A percentile compares a stretch with the other conserved stretches of the same genome.
These are phyloP conservation scores for Psilocybe subaeruginosa DNA, from an alignment of 768 basidiomycete genomes.

Conservation along the genomic window DNA sequence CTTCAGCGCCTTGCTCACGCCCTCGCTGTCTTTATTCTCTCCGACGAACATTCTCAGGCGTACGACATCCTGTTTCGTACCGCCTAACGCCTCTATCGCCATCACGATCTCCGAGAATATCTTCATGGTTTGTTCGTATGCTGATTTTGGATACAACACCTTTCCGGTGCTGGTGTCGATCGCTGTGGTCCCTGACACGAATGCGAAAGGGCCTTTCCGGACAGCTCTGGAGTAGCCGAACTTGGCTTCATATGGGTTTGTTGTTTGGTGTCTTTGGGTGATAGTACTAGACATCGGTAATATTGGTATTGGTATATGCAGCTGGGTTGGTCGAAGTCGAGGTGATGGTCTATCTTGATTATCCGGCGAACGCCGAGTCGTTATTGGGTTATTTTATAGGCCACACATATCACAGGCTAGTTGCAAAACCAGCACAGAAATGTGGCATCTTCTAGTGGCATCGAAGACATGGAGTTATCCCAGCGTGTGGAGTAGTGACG, in stretches of 20 bases:
- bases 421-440: too few relatives aligned
- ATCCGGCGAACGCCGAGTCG: not conserved
- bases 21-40: constrained; percentile 38
- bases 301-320: not conserved
- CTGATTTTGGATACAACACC: constrained; percentile 45
- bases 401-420: not conserved
- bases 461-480: too few relatives aligned
- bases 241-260: constrained; percentile 51
- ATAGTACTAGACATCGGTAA: not conserved
- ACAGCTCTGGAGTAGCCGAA: constrained; percentile 58
- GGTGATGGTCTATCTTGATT: not conserved
- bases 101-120: constrained; percentile 48
- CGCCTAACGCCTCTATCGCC: constrained; percentile 47
- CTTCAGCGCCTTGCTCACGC: constrained; percentile 42
- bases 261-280: constrained; percentile 13
- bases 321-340: too few relatives aligned
- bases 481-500: not conserved
- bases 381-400: not conserved
- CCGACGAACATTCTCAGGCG: constrained; percentile 55
- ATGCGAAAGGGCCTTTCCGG: constrained; percentile 53
- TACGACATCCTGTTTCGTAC: constrained; percentile 43
- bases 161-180: constrained; percentile 41
- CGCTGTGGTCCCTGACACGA: constrained; percentile 56
- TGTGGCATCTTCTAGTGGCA: too few relatives aligned
- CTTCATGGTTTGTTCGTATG: constrained; percentile 45